Evolutionary conservation across 345 rosid species (phyloP).

Genomic region (Heritiera littoralis): DNA sequence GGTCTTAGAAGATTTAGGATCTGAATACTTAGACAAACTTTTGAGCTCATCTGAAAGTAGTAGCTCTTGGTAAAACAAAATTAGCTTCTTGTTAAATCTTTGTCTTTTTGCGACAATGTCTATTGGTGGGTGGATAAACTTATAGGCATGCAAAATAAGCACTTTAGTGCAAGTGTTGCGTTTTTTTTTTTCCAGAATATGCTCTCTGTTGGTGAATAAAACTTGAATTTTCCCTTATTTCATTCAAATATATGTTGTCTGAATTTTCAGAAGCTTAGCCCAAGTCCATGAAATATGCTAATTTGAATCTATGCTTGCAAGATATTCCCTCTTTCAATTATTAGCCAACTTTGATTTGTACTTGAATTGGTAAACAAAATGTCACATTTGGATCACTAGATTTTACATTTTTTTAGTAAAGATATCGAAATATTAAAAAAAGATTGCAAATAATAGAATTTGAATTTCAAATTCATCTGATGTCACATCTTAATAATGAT

Average conservation of each 20-base stretch:
- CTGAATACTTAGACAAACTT: conserved; percentile 63
- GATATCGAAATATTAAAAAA: too few species aligned
- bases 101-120: background rate
- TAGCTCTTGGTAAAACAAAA: background rate
- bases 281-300: background rate
- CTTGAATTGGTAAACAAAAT: background rate
- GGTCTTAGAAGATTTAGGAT: conserved; percentile 68
- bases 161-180: background rate
- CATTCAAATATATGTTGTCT: background rate
- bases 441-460: too few species aligned
- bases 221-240: background rate
- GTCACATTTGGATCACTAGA: background rate
- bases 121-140: too few species aligned
- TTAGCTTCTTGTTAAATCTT: background rate
- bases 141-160: background rate
- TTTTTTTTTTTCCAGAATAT: background rate
- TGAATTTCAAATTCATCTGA: too few species aligned
- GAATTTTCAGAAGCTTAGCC: background rate
- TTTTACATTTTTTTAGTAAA: too few species aligned
- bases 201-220: background rate
- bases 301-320: background rate
- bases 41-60: conserved; percentile 43
- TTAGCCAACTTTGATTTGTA: conserved; percentile 1
- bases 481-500: too few species aligned
- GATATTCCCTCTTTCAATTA: background rate